phyloP scores from a whole-genome alignment of 2,329 filamentous ascomycete genomes.

The Trichoderma sp. region DNA sequence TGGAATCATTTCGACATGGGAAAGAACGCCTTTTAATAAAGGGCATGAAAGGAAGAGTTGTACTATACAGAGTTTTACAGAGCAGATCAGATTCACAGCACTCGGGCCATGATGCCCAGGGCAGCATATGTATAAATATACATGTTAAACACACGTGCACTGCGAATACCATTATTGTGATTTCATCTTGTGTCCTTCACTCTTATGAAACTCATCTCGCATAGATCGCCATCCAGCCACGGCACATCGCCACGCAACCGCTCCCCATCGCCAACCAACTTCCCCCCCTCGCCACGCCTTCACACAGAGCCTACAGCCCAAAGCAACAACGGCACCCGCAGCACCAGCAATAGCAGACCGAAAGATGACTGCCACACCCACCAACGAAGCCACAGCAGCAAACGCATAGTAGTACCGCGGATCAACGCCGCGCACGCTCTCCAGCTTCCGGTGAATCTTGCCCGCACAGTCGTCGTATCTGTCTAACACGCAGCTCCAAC shows the following conservation, averaged over 20 bases:
- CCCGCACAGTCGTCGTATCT: neutral
- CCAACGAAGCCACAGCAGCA: neutral
- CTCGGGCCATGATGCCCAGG: neutral
- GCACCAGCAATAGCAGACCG: neutral
- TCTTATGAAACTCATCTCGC: neutral
- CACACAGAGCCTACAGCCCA: neutral
- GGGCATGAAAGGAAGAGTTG: neutral
- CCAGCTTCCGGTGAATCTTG: neutral
- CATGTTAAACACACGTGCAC: neutral
- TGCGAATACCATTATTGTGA: neutral
- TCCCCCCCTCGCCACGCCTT: neutral
- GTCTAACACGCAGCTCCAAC: neutral
- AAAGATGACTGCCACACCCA: neutral
- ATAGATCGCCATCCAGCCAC: neutral
- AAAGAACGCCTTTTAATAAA: neutral
- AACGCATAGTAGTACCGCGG: neutral
- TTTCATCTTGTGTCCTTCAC: neutral
- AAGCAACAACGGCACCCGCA: neutral
- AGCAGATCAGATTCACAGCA: neutral
- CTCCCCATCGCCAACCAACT: neutral
- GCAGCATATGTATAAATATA: neutral
- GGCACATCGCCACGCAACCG: neutral
- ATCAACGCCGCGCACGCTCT: neutral
- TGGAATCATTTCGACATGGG: neutral
- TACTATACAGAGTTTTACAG: neutral